A percentile compares a stretch with the other conserved stretches of the same genome.
Evolutionary conservation across 2,329 filamentous ascomycete genomes (phyloP).

Genomic region (Dactylellina cionopaga): DNA sequence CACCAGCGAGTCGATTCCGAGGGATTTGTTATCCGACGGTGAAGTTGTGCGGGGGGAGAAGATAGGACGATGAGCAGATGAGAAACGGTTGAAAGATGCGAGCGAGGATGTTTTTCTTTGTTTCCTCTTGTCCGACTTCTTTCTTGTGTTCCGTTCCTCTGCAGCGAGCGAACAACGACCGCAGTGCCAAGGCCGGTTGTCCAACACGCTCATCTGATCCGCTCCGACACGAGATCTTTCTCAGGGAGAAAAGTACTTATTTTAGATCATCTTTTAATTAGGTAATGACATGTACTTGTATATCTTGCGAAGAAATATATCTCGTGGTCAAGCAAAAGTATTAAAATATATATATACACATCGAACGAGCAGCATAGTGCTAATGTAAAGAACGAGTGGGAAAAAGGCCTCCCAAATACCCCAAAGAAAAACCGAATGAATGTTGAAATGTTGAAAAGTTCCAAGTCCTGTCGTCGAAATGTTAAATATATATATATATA

Average conservation of each 20-base stretch:
- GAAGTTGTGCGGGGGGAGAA: slow-evolving; percentile 1
- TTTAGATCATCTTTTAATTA: no score
- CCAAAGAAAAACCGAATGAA: neutral
- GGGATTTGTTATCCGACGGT: neutral
- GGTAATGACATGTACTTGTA: no score
- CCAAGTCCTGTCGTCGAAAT: no score
- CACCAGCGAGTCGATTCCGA: neutral
- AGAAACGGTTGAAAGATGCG: slow-evolving; percentile 20
- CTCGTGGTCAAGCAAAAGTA: no score
- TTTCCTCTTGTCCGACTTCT: no score
- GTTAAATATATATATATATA: neutral
- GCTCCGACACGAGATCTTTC: neutral
- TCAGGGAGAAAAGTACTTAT: no score
- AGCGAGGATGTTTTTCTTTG: slow-evolving; percentile 38
- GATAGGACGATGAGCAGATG: slow-evolving; percentile 12
- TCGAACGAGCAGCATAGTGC: no score
- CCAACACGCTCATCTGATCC: slow-evolving; percentile 33
- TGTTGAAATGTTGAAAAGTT: slow-evolving; percentile 3
- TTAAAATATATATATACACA: no score
- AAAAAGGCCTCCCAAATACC: no score
- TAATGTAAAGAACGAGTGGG: no score
- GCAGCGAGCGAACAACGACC: slow-evolving; percentile 22
- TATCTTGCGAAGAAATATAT: no score
- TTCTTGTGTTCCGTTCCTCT: no score
- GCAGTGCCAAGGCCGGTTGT: neutral